Percentiles rank a stretch among this genome's conserved stretches.
Conservation (phyloP, 1,284 basidiomycete genomes). For the Schizophyllum amplum region DNA sequence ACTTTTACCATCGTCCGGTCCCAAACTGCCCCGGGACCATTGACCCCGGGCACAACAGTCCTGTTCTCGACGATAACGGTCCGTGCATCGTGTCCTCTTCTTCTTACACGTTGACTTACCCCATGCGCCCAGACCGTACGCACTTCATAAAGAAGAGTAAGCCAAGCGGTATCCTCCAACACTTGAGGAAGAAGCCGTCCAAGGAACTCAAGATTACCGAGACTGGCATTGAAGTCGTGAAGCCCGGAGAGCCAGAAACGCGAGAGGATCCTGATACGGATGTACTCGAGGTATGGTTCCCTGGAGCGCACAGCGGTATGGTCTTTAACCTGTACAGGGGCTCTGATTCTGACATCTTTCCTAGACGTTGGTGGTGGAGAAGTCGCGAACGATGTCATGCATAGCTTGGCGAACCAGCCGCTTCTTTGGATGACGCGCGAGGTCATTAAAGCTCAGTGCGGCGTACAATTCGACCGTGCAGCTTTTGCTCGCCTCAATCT, state of each 20-base stretch:
- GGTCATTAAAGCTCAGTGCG: slow-evolving; percentile 31
- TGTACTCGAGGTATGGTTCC: slow-evolving; percentile 41
- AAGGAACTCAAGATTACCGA: background rate
- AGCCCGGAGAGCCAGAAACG: background rate
- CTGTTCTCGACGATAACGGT: slow-evolving; percentile 3
- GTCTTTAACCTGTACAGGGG: slow-evolving; percentile 7
- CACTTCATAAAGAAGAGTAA: background rate
- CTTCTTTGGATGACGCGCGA: slow-evolving; percentile 57
- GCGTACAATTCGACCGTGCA: slow-evolving; percentile 33
- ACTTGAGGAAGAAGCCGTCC: background rate
- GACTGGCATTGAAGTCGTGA: background rate
- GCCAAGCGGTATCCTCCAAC: background rate
- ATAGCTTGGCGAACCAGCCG: slow-evolving; percentile 40
- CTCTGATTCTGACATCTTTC: background rate
- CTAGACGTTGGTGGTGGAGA: slow-evolving; percentile 50
- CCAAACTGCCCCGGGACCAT: slow-evolving; percentile 16
- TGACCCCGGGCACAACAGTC: slow-evolving; percentile 16
- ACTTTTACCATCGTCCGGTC: slow-evolving; percentile 35
- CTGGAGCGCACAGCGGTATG: slow-evolving; percentile 35
- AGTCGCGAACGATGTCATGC: slow-evolving; percentile 24
- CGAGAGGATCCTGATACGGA: slow-evolving; percentile 16
- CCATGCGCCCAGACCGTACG: slow-evolving; percentile 1
- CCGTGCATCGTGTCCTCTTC: too few relatives aligned
- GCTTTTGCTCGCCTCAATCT: slow-evolving; percentile 30
- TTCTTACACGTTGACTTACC: too few relatives aligned